Evolutionary conservation across 1,139 yeast species (phyloP).

Genomic region (Candida labiduridarum): DNA sequence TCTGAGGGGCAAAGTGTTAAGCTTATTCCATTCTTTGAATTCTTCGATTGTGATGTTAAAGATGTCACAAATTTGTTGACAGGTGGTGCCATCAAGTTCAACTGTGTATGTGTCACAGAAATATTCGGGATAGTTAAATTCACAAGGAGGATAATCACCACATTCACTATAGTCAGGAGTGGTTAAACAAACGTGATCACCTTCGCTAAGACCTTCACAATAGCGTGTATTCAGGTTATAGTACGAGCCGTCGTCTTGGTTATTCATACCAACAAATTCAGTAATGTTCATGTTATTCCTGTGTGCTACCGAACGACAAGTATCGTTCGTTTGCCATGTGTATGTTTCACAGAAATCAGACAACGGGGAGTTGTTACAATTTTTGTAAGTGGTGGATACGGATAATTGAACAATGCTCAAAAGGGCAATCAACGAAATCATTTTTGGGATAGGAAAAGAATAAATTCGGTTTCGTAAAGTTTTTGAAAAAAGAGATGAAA

Average conservation of each 20-base stretch:
- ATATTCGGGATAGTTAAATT: background rate
- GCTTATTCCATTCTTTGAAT: conserved; percentile 1
- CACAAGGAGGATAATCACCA: background rate
- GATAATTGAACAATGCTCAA: background rate
- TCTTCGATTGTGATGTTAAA: background rate
- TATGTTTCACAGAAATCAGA: background rate
- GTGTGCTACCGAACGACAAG: background rate
- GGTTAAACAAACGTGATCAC: background rate
- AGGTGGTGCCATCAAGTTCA: background rate
- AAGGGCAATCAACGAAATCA: background rate
- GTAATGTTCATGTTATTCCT: background rate
- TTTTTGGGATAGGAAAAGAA: background rate
- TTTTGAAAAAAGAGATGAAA: too few relatives aligned
- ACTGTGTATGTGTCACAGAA: background rate
- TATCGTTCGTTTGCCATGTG: background rate
- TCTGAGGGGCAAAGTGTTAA: background rate
- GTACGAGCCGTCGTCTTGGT: too few relatives aligned
- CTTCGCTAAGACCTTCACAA: background rate
- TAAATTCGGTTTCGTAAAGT: too few relatives aligned
- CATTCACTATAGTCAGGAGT: background rate
- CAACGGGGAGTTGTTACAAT: background rate
- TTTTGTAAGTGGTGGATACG: background rate
- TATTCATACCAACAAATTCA: background rate
- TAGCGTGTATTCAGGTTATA: background rate
- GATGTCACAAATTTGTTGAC: background rate